Percentiles rank a stretch among this genome's conserved stretches.
phyloP scores from a whole-genome alignment of 345 rosid genomes.

The Streptanthus diversifolius region DNA sequence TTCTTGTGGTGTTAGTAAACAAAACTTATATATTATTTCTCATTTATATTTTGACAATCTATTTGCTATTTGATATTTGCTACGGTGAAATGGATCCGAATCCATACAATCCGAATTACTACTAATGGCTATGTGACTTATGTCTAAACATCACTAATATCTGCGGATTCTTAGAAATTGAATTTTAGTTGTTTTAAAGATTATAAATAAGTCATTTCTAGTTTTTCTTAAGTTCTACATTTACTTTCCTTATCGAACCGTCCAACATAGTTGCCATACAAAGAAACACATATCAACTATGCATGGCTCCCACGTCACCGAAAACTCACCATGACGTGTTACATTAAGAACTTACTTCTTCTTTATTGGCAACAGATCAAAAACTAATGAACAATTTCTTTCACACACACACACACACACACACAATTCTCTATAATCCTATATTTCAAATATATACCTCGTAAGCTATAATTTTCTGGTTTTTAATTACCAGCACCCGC shows the following conservation, averaged over 20 bases:
- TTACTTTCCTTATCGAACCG: background rate
- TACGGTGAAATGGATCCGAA: no score
- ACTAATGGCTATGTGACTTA: no score
- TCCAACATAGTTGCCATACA: background rate
- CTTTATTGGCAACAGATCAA: no score
- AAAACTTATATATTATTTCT: no score
- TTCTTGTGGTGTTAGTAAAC: no score
- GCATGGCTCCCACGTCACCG: conserved; percentile 23
- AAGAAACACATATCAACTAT: conserved; percentile 19
- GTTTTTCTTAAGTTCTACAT: background rate
- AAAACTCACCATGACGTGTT: conserved; percentile 10
- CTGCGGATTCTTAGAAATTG: background rate
- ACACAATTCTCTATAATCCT: background rate
- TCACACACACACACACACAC: background rate
- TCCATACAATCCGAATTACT: no score
- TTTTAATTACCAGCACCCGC: background rate
- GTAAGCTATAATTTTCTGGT: background rate
- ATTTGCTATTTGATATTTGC: no score
- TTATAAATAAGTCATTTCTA: no score
- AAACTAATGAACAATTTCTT: background rate
- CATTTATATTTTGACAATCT: no score
- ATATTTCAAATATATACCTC: background rate
- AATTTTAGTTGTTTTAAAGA: background rate
- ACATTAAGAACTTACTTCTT: background rate
- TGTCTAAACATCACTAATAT: background rate